Evolutionary conservation across 2,329 filamentous ascomycete species (phyloP), one percentile per base, ranked within the genome.

Genomic region (Cladorrhinum sp.): DNA sequence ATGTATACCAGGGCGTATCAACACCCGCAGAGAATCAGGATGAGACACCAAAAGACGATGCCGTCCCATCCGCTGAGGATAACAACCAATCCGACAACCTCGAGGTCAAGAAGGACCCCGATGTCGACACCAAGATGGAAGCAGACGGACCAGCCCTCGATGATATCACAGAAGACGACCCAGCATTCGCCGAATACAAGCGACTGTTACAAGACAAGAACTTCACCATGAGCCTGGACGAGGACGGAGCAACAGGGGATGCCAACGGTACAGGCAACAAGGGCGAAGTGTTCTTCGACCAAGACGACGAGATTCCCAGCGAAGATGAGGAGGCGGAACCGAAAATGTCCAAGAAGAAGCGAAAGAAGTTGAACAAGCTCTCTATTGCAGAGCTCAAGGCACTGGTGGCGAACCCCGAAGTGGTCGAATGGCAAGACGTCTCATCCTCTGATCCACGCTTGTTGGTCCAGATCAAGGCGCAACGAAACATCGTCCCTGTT

Each of bases 401-500:
- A 5, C 78, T 96, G 58, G 95, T 97, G 62, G 85, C 83, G 69
- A 93, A 93, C 67, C 95, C 95, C 2, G 95, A 99, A 74, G 86
- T 96, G 9, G 93, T 99, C 5, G 95, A 99, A 71, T 98, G 95
- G 95, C 95, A 96, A 58, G 95, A 99, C 72, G 91, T 91, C 12
- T 96, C 92, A 16, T 93, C 95, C 0, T 86, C 90, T 24, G 93
- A 99, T 72, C 95, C 95, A 13, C 85, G 89, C 59, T 79, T 98
- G 49, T 84, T 99, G 10, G 91, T 98, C 24, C 91, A 96, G 71
- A 93, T 99, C 79, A 99, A 98, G 76, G 89, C 91, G 2, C 91
- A 96, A 73, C 87, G 93, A 67, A 99, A 99, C 72, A 91, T 97
- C 24, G 93, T 99, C 0, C 95, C 95, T 1, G 95, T 99, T 0